Evolutionary conservation across 176 grass and related monocot species (phyloP).

Genomic region (Bothriochloa decipiens): DNA sequence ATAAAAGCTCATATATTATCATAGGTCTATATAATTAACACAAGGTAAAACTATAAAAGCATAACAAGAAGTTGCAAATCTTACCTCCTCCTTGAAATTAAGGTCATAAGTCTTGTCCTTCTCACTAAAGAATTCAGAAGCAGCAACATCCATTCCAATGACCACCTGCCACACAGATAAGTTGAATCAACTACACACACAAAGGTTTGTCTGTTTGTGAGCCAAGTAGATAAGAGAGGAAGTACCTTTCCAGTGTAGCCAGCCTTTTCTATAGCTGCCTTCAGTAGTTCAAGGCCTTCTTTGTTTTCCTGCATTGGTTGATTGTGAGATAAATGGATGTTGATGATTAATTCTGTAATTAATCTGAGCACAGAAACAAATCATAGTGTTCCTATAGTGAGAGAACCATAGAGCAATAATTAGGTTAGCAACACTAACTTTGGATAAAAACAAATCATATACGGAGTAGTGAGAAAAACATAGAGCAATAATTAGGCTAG

Average conservation of each 20-base stretch:
- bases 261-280: conserved; percentile 88
- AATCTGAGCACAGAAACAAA: not conserved
- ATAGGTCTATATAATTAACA: not conserved
- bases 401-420: not conserved
- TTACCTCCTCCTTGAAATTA: conserved; percentile 94
- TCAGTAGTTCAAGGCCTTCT: conserved; percentile 96
- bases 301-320: conserved; percentile 72
- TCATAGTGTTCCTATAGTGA: not conserved
- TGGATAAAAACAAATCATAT: not conserved
- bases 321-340: not conserved
- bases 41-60: not conserved
- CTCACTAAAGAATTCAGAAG: conserved; percentile 91
- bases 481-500: not conserved
- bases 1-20: not conserved
- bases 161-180: conserved; percentile 61
- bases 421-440: not conserved
- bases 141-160: conserved; percentile 99
- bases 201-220: not conserved
- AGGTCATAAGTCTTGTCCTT: conserved; percentile 95
- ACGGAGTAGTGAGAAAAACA: not conserved
- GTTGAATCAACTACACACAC: not conserved
- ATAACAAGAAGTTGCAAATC: not conserved
- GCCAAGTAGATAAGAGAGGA: not conserved
- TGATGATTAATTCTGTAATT: not conserved
- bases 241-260: conserved; percentile 88